Evolutionary conservation across 768 basidiomycete genomes (phyloP).

Genomic region (Boletellus emodensis): DNA sequence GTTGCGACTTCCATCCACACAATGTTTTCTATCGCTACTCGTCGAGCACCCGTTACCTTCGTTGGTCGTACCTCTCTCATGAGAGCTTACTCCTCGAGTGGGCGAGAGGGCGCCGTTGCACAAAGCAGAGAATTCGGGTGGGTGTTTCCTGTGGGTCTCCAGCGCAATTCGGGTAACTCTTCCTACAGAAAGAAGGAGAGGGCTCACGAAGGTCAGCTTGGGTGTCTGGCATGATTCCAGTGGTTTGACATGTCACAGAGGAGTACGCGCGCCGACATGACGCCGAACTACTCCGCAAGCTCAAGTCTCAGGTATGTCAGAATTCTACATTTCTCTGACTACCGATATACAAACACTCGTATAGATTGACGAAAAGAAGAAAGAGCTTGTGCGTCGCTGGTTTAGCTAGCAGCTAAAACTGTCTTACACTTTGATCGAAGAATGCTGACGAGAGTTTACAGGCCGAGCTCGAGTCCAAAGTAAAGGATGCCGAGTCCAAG

Average conservation of each 20-base stretch:
- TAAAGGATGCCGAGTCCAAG: conserved; percentile 22
- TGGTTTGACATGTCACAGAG: conserved; percentile 38
- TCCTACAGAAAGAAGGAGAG: conserved; percentile 64
- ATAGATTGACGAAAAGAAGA: conserved; percentile 31
- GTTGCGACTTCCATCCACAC: neutral
- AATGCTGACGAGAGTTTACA: conserved; percentile 15
- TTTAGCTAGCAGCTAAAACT: conserved; percentile 11
- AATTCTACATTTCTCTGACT: no score
- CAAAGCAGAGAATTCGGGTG: conserved; percentile 62
- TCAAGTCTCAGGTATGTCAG: conserved; percentile 49
- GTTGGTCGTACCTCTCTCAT: conserved; percentile 33
- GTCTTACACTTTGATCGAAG: conserved; percentile 11
- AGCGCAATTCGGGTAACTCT: neutral
- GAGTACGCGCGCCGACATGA: conserved; percentile 63
- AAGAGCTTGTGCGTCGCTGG: conserved; percentile 29
- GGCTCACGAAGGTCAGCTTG: conserved; percentile 54
- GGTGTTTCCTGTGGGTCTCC: conserved; percentile 9
- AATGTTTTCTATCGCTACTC: conserved; percentile 28
- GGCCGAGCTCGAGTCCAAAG: conserved; percentile 29
- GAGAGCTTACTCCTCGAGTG: conserved; percentile 36
- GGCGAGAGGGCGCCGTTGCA: conserved; percentile 55
- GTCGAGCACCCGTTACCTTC: conserved; percentile 39
- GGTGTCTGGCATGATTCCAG: neutral
- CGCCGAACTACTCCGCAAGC: conserved; percentile 51
- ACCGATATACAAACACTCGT: neutral